These are phyloP conservation scores for Mollisia scopiformis DNA, from an alignment of 2,329 filamentous ascomycete genomes.

Conservation along the genomic window DNA sequence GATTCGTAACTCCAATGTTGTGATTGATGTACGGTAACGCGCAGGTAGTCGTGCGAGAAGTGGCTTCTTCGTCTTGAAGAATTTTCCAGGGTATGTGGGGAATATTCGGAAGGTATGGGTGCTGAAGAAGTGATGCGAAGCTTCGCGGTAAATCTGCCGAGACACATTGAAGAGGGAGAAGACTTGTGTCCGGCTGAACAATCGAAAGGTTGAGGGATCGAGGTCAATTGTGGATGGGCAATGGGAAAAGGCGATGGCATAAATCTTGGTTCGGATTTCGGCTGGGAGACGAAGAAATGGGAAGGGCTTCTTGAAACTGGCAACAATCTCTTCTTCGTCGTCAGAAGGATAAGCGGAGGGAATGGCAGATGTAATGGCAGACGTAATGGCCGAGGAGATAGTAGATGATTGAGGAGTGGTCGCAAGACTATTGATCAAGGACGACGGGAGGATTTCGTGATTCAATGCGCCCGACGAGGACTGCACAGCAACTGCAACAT, in stretches of 20 bases:
- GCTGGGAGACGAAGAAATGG: slow-evolving; percentile 69
- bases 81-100: slow-evolving; percentile 63
- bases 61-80: slow-evolving; percentile 75
- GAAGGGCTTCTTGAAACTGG: slow-evolving; percentile 47
- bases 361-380: slow-evolving; percentile 19
- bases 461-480: neutral
- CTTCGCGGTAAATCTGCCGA: slow-evolving; percentile 63
- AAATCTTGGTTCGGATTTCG: slow-evolving; percentile 72
- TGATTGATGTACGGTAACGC: slow-evolving; percentile 61
- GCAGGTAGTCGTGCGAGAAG: slow-evolving; percentile 68
- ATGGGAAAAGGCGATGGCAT: slow-evolving; percentile 62
- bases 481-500: neutral
- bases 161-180: slow-evolving; percentile 65
- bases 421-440: neutral
- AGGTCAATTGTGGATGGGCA: slow-evolving; percentile 63
- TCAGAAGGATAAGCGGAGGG: slow-evolving; percentile 33
- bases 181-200: slow-evolving; percentile 54
- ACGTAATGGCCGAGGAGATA: slow-evolving; percentile 13
- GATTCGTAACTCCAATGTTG: slow-evolving; percentile 68
- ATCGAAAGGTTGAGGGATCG: slow-evolving; percentile 66
- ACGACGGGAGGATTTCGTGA: neutral
- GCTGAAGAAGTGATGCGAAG: slow-evolving; percentile 68
- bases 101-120: slow-evolving; percentile 67
- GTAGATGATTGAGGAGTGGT: slow-evolving; percentile 15
- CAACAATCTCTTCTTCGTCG: slow-evolving; percentile 23